phyloP scores from a whole-genome alignment of 169 alveolate genomes.

The Babesia sp. region DNA sequence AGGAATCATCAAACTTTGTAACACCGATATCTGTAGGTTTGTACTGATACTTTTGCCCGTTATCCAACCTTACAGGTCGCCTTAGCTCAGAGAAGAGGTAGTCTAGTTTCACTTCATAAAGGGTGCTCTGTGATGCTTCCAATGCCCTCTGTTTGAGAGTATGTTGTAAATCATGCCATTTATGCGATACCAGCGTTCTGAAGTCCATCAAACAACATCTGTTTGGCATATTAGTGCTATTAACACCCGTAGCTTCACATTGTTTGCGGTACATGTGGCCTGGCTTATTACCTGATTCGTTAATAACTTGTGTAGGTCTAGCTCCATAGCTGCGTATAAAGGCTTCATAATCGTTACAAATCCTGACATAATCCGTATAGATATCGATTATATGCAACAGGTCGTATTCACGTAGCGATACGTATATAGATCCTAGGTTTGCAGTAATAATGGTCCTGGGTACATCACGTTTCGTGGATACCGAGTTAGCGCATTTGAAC shows the following conservation, averaged over 20 bases:
- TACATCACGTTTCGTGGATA: neutral
- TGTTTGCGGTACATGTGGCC: neutral
- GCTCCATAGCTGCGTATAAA: neutral
- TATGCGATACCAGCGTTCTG: conserved; percentile 17
- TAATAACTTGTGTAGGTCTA: neutral
- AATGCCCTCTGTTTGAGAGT: neutral
- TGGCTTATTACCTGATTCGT: neutral
- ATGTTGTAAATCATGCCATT: conserved; percentile 17
- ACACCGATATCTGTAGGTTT: neutral
- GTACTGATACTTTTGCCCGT: neutral
- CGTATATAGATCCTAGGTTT: conserved; percentile 43
- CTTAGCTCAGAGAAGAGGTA: conserved; percentile 24
- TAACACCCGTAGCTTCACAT: neutral
- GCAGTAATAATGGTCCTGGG: conserved; percentile 27
- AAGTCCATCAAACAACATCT: neutral
- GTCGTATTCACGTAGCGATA: conserved; percentile 53
- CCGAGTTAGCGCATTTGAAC: conserved; percentile 22
- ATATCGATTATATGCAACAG: conserved; percentile 22
- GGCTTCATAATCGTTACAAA: conserved; percentile 32
- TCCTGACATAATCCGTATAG: conserved; percentile 20
- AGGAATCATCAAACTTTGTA: no score
- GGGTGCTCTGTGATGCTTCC: neutral
- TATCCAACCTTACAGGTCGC: conserved; percentile 8
- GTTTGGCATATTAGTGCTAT: neutral
- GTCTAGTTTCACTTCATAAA: conserved; percentile 24